These are phyloP conservation scores for Xylariaceae sp. DNA, from an alignment of 2,329 filamentous ascomycete species.

Conservation along the genomic window DNA sequence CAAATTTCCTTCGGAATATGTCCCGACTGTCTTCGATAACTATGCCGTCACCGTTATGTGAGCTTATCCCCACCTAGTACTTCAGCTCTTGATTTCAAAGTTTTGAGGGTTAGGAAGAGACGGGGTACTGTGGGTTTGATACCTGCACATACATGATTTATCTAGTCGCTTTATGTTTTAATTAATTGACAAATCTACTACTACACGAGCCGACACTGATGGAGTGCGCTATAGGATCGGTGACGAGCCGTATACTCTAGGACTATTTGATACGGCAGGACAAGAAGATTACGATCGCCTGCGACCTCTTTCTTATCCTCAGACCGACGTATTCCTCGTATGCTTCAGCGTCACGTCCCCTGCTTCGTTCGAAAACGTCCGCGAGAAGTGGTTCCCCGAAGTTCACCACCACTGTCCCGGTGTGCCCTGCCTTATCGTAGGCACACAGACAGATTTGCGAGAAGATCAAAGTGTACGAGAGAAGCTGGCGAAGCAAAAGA, in stretches of 20 bases:
- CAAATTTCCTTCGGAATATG: conserved; percentile 99
- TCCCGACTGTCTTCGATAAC: conserved; percentile 99
- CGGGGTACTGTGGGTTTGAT: too few relatives aligned
- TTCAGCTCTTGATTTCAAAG: too few relatives aligned
- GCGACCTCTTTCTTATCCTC: conserved; percentile 93
- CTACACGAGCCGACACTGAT: conserved; percentile 25
- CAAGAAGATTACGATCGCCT: conserved; percentile 99
- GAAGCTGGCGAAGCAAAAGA: conserved; percentile 94
- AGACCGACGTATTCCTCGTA: conserved; percentile 98
- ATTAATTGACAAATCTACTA: background rate
- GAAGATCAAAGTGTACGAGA: conserved; percentile 87
- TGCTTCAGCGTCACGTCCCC: conserved; percentile 98
- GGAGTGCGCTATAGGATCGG: conserved; percentile 75
- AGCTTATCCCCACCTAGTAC: conserved; percentile 55
- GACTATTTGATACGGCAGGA: conserved; percentile 96
- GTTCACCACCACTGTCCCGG: conserved; percentile 98
- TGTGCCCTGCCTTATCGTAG: conserved; percentile 96
- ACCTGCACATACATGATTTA: background rate
- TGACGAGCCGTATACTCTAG: conserved; percentile 96
- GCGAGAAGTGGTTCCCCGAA: conserved; percentile 98
- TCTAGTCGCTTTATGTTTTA: too few relatives aligned
- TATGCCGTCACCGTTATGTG: conserved; percentile 99
- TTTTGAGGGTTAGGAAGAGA: too few relatives aligned
- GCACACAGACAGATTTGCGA: conserved; percentile 94
- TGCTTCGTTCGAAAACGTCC: conserved; percentile 97